Evolutionary conservation across 805 yeast genomes (phyloP).

Genomic region (Metschnikowia peoriensis): DNA sequence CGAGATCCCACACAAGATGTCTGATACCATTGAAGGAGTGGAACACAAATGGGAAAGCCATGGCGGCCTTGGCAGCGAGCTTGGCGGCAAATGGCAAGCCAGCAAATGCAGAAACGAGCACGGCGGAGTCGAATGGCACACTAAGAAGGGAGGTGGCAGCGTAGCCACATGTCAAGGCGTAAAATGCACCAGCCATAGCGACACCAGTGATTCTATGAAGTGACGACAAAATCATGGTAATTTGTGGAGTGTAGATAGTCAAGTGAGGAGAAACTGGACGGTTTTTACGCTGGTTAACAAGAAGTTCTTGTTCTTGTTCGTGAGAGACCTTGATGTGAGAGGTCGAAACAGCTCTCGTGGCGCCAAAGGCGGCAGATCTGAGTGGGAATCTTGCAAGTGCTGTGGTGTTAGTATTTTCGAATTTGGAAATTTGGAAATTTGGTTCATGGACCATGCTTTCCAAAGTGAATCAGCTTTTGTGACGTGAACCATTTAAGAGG

Average conservation of each 20-base stretch:
- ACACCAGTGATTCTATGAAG: slow-evolving; percentile 90
- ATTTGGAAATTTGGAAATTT: no score
- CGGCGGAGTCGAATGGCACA: slow-evolving; percentile 57
- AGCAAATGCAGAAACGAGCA: slow-evolving; percentile 54
- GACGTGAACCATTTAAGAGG: no score
- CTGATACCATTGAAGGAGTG: slow-evolving; percentile 86
- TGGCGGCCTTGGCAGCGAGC: slow-evolving; percentile 60
- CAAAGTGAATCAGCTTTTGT: no score
- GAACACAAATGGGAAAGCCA: slow-evolving; percentile 83
- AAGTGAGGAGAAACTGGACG: slow-evolving; percentile 93
- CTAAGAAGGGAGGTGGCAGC: slow-evolving; percentile 60
- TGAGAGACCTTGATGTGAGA: slow-evolving; percentile 49
- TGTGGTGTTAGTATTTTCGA: slow-evolving; percentile 7
- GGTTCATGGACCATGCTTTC: not conserved
- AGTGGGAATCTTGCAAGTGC: slow-evolving; percentile 13
- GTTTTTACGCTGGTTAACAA: slow-evolving; percentile 76
- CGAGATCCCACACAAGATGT: slow-evolving; percentile 92
- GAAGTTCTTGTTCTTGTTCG: slow-evolving; percentile 63
- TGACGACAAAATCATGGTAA: slow-evolving; percentile 78
- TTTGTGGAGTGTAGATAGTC: slow-evolving; percentile 85
- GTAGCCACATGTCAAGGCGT: slow-evolving; percentile 71
- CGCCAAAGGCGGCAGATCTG: slow-evolving; percentile 11
- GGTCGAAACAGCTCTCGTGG: slow-evolving; percentile 20
- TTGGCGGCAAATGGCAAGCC: slow-evolving; percentile 65
- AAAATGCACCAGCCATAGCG: slow-evolving; percentile 73